A percentile compares a stretch with the other conserved stretches of the same genome.
These are phyloP conservation scores for Moesziomyces parantarcticus DNA, from an alignment of 1,284 basidiomycete genomes.

Conservation along the genomic window DNA sequence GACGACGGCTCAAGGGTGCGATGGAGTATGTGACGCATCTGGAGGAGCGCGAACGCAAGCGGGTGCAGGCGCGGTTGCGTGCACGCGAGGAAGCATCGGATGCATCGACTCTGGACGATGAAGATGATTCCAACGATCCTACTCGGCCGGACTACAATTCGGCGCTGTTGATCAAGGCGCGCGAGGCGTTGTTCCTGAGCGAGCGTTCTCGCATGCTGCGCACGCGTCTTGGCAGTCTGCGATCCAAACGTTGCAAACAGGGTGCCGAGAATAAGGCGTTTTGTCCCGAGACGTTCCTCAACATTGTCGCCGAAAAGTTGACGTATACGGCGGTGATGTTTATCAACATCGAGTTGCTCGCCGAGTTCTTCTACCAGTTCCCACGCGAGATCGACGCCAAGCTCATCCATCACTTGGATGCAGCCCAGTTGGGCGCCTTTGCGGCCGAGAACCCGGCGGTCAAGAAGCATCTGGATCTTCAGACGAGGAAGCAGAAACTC, in stretches of 20 bases:
- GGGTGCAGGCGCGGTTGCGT: slow-evolving; percentile 68
- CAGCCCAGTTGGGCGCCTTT: slow-evolving; percentile 85
- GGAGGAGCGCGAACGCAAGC: slow-evolving; percentile 83
- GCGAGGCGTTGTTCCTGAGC: slow-evolving; percentile 86
- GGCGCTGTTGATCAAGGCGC: slow-evolving; percentile 75
- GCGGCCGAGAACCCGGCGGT: slow-evolving; percentile 93
- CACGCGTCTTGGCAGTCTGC: slow-evolving; percentile 83
- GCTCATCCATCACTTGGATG: slow-evolving; percentile 88
- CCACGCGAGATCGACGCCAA: slow-evolving; percentile 97
- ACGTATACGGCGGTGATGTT: slow-evolving; percentile 97
- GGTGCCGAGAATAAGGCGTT: slow-evolving; percentile 87
- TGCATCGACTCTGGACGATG: slow-evolving; percentile 4
- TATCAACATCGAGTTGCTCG: slow-evolving; percentile 88
- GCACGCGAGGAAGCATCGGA: slow-evolving; percentile 27
- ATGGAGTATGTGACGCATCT: slow-evolving; percentile 83
- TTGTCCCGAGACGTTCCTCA: slow-evolving; percentile 96
- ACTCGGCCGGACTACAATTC: slow-evolving; percentile 78
- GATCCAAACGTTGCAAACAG: slow-evolving; percentile 84
- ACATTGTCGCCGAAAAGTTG: slow-evolving; percentile 95
- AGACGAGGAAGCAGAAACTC: slow-evolving; percentile 96
- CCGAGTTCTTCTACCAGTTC: slow-evolving; percentile 99
- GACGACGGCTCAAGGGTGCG: slow-evolving; percentile 79
- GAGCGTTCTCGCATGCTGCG: slow-evolving; percentile 85
- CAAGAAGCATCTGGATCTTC: slow-evolving; percentile 88
- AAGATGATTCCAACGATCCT: slow-evolving; percentile 70